phyloP scores from a whole-genome alignment of 495 filamentous ascomycete genomes.

The Aspergillus homomorphus region DNA sequence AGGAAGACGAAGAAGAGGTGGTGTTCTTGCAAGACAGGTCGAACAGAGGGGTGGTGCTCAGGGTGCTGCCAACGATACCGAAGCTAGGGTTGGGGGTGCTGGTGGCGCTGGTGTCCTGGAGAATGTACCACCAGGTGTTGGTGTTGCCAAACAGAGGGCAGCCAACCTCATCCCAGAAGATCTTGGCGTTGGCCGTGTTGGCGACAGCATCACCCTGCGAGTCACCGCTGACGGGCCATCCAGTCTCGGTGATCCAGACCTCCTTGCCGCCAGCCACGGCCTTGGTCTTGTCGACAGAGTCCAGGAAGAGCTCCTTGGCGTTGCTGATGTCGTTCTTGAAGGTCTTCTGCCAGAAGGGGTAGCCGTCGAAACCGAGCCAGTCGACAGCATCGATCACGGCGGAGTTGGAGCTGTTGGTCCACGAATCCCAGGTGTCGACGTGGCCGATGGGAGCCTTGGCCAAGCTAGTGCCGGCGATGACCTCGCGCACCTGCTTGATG shows the following conservation, averaged over 20 bases:
- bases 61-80: conserved; percentile 54
- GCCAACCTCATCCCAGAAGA: conserved; percentile 75
- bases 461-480: conserved; percentile 58
- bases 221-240: conserved; percentile 72
- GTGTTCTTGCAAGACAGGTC: conserved; percentile 56
- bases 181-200: conserved; percentile 64
- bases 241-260: conserved; percentile 90
- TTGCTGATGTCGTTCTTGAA: conserved; percentile 61
- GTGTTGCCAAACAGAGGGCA: conserved; percentile 65
- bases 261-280: conserved; percentile 59
- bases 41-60: conserved; percentile 58
- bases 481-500: conserved; percentile 60
- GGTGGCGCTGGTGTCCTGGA: conserved; percentile 58
- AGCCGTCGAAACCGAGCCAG: conserved; percentile 75
- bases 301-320: conserved; percentile 60
- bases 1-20: conserved; percentile 18
- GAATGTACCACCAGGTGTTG: conserved; percentile 75
- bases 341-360: conserved; percentile 72
- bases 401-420: conserved; percentile 69
- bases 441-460: conserved; percentile 64
- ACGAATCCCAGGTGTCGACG: conserved; percentile 90
- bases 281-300: conserved; percentile 57
- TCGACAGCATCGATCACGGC: conserved; percentile 68
- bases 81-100: conserved; percentile 65
- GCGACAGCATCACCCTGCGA: conserved; percentile 60